Evolutionary conservation across 805 yeast genomes (phyloP), one percentile per base, ranked within the genome.

Genomic region (Ogataea saltuana): DNA sequence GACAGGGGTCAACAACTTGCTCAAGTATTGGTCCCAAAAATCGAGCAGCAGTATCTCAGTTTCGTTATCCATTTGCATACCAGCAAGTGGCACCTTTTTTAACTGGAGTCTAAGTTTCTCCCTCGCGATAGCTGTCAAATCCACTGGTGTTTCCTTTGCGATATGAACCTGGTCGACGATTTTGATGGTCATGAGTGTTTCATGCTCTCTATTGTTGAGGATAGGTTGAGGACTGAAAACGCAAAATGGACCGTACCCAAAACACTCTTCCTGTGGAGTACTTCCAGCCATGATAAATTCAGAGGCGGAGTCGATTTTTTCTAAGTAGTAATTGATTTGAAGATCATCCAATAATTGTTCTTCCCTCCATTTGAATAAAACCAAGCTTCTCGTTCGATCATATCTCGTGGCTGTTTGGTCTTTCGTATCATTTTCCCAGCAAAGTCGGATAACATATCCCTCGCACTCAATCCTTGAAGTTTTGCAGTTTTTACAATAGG

Each of bases 381-480:
- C 36, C 27, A 33, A 21, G 15, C 36, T 21, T 10, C 36, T 23
- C 12, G 36, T 33, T 4, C 27, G 36, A 8, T 33, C 36, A 13
- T 9, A 23, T 9, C 25, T n/a, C 12, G 28, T 12, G n/a, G 13
- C 28, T 4, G n/a, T 4, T 6, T 10, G 10, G 10, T 25, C 4
- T 10, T 10, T 10, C 28, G 6, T 16, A 15, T 23, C 38, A 15
- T 34, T 15, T 13, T 34, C 38, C 38, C 38, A 34, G 7, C 19
- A 34, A 8, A 34, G 27, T 16, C 38, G 38, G 18, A 34, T 34
- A 20, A 23, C 29, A 12, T 34, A 34, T 20, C 38, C 38, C 29
- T 23, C 38, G 28, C 38, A 34, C 4, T 22, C 4, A n/a, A 34
- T 15, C 17, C 13, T 22, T 6, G 38, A 34, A 3, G 11, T 21